Conservation (phyloP, 805 yeast species). For the Starmera caribaea region DNA sequence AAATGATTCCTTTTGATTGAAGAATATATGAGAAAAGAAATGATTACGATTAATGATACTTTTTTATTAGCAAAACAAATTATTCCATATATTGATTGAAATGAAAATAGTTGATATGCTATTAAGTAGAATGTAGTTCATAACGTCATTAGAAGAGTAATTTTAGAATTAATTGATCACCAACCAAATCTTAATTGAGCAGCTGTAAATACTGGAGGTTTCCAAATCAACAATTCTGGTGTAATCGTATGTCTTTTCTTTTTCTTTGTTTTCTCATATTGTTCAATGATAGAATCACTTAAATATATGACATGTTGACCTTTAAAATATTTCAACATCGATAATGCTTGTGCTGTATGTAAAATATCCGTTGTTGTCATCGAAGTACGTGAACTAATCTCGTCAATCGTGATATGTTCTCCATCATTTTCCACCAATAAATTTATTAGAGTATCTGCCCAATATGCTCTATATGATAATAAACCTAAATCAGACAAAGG, state of each 20-base stretch:
- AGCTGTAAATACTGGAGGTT: conserved; percentile 90
- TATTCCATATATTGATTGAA: not conserved
- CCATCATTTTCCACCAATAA: conserved; percentile 52
- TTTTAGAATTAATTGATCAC: conserved; percentile 28
- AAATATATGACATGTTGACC: conserved; percentile 89
- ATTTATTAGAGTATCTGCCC: conserved; percentile 86
- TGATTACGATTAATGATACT: not conserved
- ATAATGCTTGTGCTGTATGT: conserved; percentile 86
- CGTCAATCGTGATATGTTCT: conserved; percentile 69
- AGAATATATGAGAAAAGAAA: not conserved
- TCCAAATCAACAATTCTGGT: conserved; percentile 71
- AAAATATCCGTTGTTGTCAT: conserved; percentile 96
- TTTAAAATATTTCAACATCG: conserved; percentile 83
- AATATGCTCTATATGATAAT: conserved; percentile 85
- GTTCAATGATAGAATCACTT: conserved; percentile 71
- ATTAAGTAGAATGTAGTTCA: not conserved
- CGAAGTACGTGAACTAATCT: conserved; percentile 73
- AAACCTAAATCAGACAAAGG: conserved; percentile 94
- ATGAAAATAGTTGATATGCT: not conserved
- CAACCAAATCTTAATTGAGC: conserved; percentile 94
- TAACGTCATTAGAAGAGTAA: not conserved
- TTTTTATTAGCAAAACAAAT: not conserved
- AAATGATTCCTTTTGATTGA: conserved; percentile 61
- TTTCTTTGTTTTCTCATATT: conserved; percentile 57
- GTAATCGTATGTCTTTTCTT: conserved; percentile 72